Evolutionary conservation across 2,329 filamentous ascomycete genomes (phyloP).

Genomic region (Alternaria longipes): DNA sequence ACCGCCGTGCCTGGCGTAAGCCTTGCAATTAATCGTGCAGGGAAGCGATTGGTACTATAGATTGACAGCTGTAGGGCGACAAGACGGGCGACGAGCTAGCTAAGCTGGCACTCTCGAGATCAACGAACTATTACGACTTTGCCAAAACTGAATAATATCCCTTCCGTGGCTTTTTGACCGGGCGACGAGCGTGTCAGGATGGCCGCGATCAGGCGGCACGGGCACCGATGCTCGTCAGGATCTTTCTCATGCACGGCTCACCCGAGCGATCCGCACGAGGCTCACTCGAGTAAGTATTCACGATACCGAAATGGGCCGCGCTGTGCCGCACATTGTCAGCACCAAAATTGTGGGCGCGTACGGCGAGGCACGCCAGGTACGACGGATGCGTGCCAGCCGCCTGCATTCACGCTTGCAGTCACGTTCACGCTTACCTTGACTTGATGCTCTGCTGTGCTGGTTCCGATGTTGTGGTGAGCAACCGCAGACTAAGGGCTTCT

Average conservation of each 20-base stretch:
- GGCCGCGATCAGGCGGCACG: conserved; percentile 38
- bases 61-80: conserved; percentile 46
- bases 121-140: conserved; percentile 25
- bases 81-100: conserved; percentile 32
- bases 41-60: conserved; percentile 33
- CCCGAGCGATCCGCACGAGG: conserved; percentile 47
- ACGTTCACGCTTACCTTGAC: neutral
- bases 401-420: neutral
- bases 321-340: conserved; percentile 16
- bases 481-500: conserved; percentile 14
- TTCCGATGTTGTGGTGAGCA: conserved; percentile 16
- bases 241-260: conserved; percentile 40
- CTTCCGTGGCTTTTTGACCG: conserved; percentile 22
- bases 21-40: conserved; percentile 31
- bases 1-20: conserved; percentile 38
- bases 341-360: conserved; percentile 18
- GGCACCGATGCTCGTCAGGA: conserved; percentile 40
- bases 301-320: conserved; percentile 35
- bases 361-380: conserved; percentile 14
- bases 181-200: conserved; percentile 35
- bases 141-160: conserved; percentile 16
- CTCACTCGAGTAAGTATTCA: conserved; percentile 33
- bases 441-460: conserved; percentile 10
- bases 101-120: conserved; percentile 16
- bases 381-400: conserved; percentile 7